These are phyloP conservation scores for Nitzschia palea DNA, from an alignment of 108 stramenopile species.

Conservation along the genomic window DNA sequence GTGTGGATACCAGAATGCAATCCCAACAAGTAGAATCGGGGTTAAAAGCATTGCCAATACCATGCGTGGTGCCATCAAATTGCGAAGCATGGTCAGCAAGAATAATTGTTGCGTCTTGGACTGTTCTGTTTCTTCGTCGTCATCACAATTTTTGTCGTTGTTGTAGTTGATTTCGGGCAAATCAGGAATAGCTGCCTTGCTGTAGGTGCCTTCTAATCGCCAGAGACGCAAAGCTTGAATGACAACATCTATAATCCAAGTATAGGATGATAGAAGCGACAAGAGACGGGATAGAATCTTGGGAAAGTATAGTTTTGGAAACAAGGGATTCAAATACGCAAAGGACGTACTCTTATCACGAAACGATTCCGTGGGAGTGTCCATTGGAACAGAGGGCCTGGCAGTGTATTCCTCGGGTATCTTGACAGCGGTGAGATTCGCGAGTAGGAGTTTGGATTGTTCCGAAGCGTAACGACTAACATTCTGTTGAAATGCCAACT, in stretches of 20 bases:
- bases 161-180: conserved; percentile 36
- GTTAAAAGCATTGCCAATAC: conserved; percentile 18
- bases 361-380: too few species aligned
- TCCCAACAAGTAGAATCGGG: conserved; percentile 4
- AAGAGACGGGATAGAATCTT: conserved; percentile 9
- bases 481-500: conserved; percentile 2
- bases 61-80: conserved; percentile 18
- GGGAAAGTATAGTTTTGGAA: conserved; percentile 33
- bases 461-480: background rate
- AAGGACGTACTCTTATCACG: conserved; percentile 31
- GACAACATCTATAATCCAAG: conserved; percentile 40
- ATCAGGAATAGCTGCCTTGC: conserved; percentile 25
- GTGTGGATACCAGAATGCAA: conserved; percentile 36
- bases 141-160: conserved; percentile 10
- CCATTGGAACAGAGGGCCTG: background rate
- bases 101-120: background rate
- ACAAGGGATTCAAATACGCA: conserved; percentile 22
- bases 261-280: conserved; percentile 8
- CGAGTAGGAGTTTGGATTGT: background rate
- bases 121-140: conserved; percentile 8
- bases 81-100: conserved; percentile 12
- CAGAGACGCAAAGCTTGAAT: conserved; percentile 40
- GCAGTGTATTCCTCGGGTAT: background rate
- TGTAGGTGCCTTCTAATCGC: conserved; percentile 27
- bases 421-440: background rate